These are phyloP conservation scores for Euphorbia tirucalli DNA, from an alignment of 345 rosid species.

Conservation along the genomic window DNA sequence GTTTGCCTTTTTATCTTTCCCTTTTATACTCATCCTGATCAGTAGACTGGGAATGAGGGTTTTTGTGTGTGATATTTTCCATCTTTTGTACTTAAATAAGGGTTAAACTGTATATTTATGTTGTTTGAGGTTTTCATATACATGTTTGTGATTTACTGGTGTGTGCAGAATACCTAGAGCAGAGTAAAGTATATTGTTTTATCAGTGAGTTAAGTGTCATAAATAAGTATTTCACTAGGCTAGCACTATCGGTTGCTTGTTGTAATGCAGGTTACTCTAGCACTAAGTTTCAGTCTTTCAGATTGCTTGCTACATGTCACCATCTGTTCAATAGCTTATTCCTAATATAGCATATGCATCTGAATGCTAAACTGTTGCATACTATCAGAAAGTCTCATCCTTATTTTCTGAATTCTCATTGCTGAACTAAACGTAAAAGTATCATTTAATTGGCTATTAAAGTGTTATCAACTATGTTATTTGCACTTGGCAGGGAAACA, in stretches of 20 bases:
- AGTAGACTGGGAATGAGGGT: neutral
- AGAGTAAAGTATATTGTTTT: neutral
- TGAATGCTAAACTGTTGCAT: neutral
- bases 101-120: neutral
- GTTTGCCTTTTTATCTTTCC: neutral
- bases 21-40: neutral
- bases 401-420: neutral
- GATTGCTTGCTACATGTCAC: neutral
- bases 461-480: slow-evolving; percentile 2
- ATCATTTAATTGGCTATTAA: neutral
- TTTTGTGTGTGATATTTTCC: too few species aligned
- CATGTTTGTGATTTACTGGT: neutral
- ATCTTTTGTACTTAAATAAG: neutral
- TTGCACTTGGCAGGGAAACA: slow-evolving; percentile 60
- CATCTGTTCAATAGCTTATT: neutral
- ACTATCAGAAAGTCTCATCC: neutral
- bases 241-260: neutral
- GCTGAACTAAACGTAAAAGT: neutral
- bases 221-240: neutral
- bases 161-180: neutral
- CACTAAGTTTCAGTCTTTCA: neutral
- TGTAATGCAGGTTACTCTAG: neutral
- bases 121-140: neutral
- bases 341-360: neutral
- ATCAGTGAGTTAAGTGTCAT: neutral